Conservation (phyloP, 495 filamentous ascomycete genomes). For the Annulohypoxylon moriforme region DNA sequence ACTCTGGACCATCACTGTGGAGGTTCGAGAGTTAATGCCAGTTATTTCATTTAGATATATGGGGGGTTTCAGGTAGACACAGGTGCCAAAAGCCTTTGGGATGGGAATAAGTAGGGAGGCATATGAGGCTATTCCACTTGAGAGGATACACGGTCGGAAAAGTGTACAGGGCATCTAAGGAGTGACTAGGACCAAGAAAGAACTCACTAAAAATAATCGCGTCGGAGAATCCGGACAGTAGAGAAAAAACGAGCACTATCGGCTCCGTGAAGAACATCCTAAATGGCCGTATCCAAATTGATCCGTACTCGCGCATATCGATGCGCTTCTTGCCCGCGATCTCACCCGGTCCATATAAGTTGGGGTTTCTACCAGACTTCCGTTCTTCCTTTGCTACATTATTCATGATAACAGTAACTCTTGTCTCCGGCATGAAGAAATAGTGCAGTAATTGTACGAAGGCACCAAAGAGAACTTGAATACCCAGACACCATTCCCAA, state of each 20-base stretch:
- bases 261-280: constrained; percentile 71
- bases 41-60: neutral
- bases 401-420: constrained; percentile 70
- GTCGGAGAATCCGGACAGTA: constrained; percentile 71
- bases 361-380: constrained; percentile 55
- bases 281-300: constrained; percentile 70
- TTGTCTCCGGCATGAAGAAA: constrained; percentile 58
- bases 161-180: neutral
- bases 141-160: neutral
- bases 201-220: constrained; percentile 66
- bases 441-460: constrained; percentile 65
- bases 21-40: neutral
- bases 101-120: too few species aligned
- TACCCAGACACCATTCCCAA: constrained; percentile 52
- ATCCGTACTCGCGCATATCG: constrained; percentile 64
- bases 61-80: too few species aligned
- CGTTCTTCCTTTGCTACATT: constrained; percentile 66
- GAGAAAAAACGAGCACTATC: constrained; percentile 68
- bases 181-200: neutral
- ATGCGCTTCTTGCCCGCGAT: constrained; percentile 50
- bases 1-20: constrained; percentile 69
- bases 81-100: too few species aligned
- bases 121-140: neutral
- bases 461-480: constrained; percentile 34
- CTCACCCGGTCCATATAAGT: constrained; percentile 72